phyloP scores from a whole-genome alignment of 164 flowering plant species.

The Magnolia sinica region DNA sequence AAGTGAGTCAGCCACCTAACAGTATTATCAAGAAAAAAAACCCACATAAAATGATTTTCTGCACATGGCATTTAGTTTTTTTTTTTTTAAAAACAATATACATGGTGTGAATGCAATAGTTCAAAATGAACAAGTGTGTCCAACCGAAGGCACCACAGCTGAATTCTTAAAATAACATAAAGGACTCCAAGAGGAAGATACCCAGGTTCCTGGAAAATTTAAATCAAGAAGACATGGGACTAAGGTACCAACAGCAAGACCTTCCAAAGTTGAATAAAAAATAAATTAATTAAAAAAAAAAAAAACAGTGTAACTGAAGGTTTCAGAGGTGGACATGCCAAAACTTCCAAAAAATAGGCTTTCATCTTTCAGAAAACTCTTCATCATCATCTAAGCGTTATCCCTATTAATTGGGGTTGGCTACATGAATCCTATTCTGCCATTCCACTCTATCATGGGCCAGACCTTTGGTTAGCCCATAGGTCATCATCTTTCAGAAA shows the following conservation, averaged over 20 bases:
- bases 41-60: background rate
- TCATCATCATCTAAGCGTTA: too few species aligned
- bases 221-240: background rate
- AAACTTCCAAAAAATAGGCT: background rate
- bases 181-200: background rate
- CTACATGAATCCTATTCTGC: too few species aligned
- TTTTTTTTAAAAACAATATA: too few species aligned
- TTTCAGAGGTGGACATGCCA: background rate
- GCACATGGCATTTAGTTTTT: too few species aligned
- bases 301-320: background rate
- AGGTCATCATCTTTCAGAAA: background rate
- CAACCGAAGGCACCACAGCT: background rate
- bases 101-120: background rate
- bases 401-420: too few species aligned
- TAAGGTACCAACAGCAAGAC: too few species aligned
- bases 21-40: background rate
- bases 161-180: background rate
- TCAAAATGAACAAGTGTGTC: background rate
- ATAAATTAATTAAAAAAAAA: too few species aligned
- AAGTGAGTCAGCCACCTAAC: constrained; percentile 97
- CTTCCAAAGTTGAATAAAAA: too few species aligned
- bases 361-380: background rate
- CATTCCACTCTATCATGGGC: too few species aligned
- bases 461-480: too few species aligned
- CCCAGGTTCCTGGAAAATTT: background rate